These are phyloP conservation scores for Dictyostelium discoideum DNA, from an alignment of 78 protist species.

Conservation along the genomic window dicty_2.7 NC_007088.5:868501-869000, in stretches of 20 bases:
- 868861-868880: not conserved
- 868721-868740: not conserved
- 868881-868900: conserved; percentile 46
- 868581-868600: conserved; percentile 6
- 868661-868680: not conserved
- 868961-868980: conserved; percentile 4
- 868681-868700: not conserved
- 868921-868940: not conserved
- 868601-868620: conserved; percentile 10
- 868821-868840: not conserved
- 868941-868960: not conserved
- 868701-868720: not conserved
- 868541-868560: conserved; percentile 33
- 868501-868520: conserved; percentile 65
- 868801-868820: not conserved
- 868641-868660: not conserved
- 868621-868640: not conserved
- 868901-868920: conserved; percentile 61
- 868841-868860: no score
- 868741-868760: not conserved
- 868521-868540: conserved; percentile 84
- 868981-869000: not conserved
- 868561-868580: conserved; percentile 3
- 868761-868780: not conserved
- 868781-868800: not conserved